Conservation (phyloP, 106 monocot species). For the Chionographis japonica region DNA sequence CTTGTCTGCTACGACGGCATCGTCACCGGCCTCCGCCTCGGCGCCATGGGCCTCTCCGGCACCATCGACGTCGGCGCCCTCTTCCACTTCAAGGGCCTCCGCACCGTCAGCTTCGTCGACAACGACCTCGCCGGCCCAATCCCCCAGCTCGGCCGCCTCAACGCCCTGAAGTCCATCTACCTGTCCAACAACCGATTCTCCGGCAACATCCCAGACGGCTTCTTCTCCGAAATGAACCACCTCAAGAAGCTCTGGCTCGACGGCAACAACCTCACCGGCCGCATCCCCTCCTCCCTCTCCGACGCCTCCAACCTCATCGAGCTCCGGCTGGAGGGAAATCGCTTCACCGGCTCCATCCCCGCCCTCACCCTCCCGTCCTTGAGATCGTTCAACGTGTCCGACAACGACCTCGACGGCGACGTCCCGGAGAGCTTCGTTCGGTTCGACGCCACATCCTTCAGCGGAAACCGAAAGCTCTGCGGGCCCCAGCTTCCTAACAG, state of each 20-base stretch:
- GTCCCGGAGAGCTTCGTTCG: constrained; percentile 24
- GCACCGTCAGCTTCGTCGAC: constrained; percentile 32
- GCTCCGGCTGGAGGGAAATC: constrained; percentile 54
- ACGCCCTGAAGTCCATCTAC: constrained; percentile 35
- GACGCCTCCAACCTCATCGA: constrained; percentile 32
- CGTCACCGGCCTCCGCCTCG: constrained; percentile 41
- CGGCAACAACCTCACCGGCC: constrained; percentile 35
- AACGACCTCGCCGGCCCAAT: constrained; percentile 53
- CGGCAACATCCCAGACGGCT: constrained; percentile 24
- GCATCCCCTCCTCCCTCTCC: constrained; percentile 35
- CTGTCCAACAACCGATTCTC: constrained; percentile 46
- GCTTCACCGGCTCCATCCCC: constrained; percentile 45
- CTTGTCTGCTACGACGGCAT: constrained; percentile 42
- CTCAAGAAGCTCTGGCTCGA: constrained; percentile 65
- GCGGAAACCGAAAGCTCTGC: constrained; percentile 37
- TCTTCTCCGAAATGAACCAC: constrained; percentile 32
- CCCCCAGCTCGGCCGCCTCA: constrained; percentile 28
- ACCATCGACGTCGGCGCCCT: constrained; percentile 25
- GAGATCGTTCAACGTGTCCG: constrained; percentile 26
- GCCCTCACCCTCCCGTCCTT: constrained; percentile 5
- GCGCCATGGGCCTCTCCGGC: constrained; percentile 27
- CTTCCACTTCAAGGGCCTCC: constrained; percentile 26
- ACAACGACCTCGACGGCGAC: constrained; percentile 35
- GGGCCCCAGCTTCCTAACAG: constrained; percentile 4
- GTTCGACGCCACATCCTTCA: constrained; percentile 26